Base-by-base conservation (phyloP, 2,329 filamentous ascomycete genomes). In the Alternaria rosae region DNA sequence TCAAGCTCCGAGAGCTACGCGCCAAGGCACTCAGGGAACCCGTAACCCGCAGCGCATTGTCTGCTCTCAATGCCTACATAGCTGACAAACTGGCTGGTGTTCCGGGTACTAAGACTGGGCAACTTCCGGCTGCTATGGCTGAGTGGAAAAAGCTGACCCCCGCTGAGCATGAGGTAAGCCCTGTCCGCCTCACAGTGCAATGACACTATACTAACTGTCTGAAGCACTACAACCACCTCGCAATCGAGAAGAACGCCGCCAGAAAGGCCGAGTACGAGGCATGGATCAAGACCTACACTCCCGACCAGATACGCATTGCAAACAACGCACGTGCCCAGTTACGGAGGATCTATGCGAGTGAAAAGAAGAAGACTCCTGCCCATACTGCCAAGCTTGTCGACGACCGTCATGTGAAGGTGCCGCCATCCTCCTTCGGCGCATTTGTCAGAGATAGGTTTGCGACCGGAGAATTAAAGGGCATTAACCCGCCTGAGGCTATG, bases 281-380 rank as follows among this genome's bases (percentile, higher is more conserved):
- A 61, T 91, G 87, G 86, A 75, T 91, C 20, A 74, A 83, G 30
- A 78, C 76, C 4, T 77, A 88, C 70, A 86, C 86, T 2, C 84
- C 86, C 10, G 79, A 85, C 6, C 75, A 89, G 70, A 90, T 91
- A 68, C 80, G 79, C 47, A 61, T 81, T 4, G 89, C 89, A 59
- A 91, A 91, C 74, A 71, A 66, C 11, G 89, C 89, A 11, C 86
- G 89, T 38, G 61, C 41, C 1, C 11, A 44, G 5, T 68, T 85
- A 17, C 72, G 74, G 11, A 71, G 61, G n/a, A 71, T 64, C 43
- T 51, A 63, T 6, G 64, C 44, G 28, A 20, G 52, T 12, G 63
- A 53, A 4, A 23, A 25, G 8, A 70, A 68, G 44, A 54, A 48
- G 10, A 48, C 26, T 26, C 53, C 61, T 12, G 13, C 47, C 6